Base-by-base conservation (phyloP, 345 rosid species). In the Populus nigra region DNA sequence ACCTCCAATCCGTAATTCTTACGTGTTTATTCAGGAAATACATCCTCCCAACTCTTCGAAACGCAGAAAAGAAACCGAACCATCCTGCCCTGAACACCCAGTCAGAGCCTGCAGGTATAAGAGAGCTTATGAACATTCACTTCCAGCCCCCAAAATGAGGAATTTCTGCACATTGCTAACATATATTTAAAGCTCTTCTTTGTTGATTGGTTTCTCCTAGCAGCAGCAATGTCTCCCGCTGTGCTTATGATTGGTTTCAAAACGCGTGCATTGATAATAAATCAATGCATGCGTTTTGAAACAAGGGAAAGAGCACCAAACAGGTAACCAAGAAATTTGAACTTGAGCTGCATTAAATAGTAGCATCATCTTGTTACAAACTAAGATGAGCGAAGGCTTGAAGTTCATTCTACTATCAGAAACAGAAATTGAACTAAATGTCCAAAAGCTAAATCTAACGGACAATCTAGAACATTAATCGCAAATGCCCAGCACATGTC, bases 401-500 rank as follows among this genome's bases (percentile, higher is more conserved):
- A 9, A 53, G 65, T 33, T 29, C 49, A 22, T 35, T 17, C 16
- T 11, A 43, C 23, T 16, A 35, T 8, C 70, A 69, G 31, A 15
- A 67, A 23, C 13, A 57, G 15, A 59, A 43, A 13, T 41, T 22
- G 8, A 38, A 33, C 72, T 23, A 41, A 41, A 39, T 45, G 45
- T 43, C 20, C 73, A 36, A 69, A 75, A 25, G 33, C 62, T 77
- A 69, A 49, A 47, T 65, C 71, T 38, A 72, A 38, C 20, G 9
- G 62, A 53, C 47, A 63, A 31, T 45, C 17, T 7, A 5, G 7
- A 20, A 70, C 27, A 31, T 4, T 16, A 73, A 41, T 65, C 16
- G 50, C 38, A 43, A 39, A 47, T 31, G 41, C 39, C 23, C 71
- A 0, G 33, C 29, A 1, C 43, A 22, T n/a, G 17, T 41, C 12